Base-by-base conservation (phyloP, 148 eudicot species). In the Euryodendron excelsum region DNA sequence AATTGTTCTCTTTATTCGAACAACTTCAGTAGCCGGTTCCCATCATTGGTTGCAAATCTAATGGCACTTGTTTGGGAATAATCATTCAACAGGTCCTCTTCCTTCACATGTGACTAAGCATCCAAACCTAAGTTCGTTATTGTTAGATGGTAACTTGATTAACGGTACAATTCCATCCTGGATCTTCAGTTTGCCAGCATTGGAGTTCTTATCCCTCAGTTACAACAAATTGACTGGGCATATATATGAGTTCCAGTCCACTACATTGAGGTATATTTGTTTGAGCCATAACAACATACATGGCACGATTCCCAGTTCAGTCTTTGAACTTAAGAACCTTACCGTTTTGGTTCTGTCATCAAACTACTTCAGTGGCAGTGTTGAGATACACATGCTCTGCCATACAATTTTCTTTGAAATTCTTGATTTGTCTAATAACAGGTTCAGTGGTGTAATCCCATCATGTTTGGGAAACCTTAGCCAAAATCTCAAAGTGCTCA, bases 101-200 rank as follows among this genome's bases (percentile, higher is more conserved):
- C 45, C 45, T 4, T 41, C 45, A 41, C 45, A 41, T 4, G 8
- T 41, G 8, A 41, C 9, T 41, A 0, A 9, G 8, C 0, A 5
- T 41, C 45, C 5, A 41, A 41, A 41, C 9, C 45, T 41, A 41
- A 41, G 7, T 5, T 2, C 0, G 45, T 41, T 41, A 41, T 4
- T 5, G 5, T 41, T 41, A 41, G 45, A 41, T 41, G 45, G 8
- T 41, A 41, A 41, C 45, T 41, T 41, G 8, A 84, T 87, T 31
- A 41, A 28, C 0, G 88, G 86, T 44, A 77, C 81, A 45, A 83
- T 87, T 23, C 88, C 90, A 41, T 41, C 45, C 9, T 41, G 45
- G 45, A 9, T 41, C 45, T 41, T 41, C 45, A 41, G 45, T 9
- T 25, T 39, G 5, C 72, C 55, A 41, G 60, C 61, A 68, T 87